A percentile compares a stretch with the other conserved stretches of the same genome.
phyloP scores from a whole-genome alignment of 495 filamentous ascomycete species.

The Aspergillus baeticus region DNA sequence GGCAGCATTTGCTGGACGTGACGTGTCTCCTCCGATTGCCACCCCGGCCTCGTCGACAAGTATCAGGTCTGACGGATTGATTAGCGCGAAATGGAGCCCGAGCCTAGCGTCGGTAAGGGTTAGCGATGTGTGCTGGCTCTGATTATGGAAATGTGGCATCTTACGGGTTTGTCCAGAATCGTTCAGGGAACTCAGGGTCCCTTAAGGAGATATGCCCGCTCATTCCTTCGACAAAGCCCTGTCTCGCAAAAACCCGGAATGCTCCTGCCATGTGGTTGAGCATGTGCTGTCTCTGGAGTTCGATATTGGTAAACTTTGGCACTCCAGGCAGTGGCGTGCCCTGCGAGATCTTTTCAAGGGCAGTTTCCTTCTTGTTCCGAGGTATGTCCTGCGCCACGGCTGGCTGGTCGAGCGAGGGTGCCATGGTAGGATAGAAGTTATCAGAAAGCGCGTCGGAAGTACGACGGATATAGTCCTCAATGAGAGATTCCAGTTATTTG shows the following conservation, averaged over 20 bases:
- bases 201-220: conserved; percentile 39
- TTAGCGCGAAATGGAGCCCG: conserved; percentile 44
- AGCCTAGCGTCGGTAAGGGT: conserved; percentile 2
- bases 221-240: conserved; percentile 31
- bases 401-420: conserved; percentile 1
- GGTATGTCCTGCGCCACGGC: background rate
- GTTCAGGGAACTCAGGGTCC: conserved; percentile 19
- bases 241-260: conserved; percentile 28
- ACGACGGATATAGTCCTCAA: background rate
- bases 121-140: conserved; percentile 29
- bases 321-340: conserved; percentile 14
- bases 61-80: conserved; percentile 34
- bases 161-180: conserved; percentile 59
- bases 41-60: conserved; percentile 32
- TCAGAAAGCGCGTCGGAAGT: background rate
- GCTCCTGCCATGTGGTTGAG: conserved; percentile 49
- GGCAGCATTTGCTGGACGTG: conserved; percentile 46
- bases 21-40: conserved; percentile 33
- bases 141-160: conserved; percentile 23
- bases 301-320: conserved; percentile 38
- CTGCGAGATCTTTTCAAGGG: conserved; percentile 17
- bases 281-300: conserved; percentile 44
- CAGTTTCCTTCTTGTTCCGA: conserved; percentile 4
- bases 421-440: background rate
- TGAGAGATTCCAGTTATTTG: background rate